phyloP scores from a whole-genome alignment of 108 stramenopile species.

The Cyclotella distinguenda region DNA sequence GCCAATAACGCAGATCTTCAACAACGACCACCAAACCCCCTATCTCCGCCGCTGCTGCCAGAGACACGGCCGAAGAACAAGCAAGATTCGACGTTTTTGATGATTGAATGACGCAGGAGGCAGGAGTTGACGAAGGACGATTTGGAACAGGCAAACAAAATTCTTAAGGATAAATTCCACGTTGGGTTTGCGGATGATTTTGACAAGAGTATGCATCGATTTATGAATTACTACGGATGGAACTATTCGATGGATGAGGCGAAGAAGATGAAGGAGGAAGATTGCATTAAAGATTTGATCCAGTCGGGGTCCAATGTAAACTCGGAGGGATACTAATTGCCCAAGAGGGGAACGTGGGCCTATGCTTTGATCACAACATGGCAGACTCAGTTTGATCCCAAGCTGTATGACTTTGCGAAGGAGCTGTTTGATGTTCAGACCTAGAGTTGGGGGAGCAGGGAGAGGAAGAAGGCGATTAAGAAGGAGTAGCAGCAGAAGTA shows the following conservation, averaged over 20 bases:
- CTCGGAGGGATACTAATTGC: conserved; percentile 48
- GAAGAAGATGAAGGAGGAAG: conserved; percentile 42
- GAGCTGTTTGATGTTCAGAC: conserved; percentile 51
- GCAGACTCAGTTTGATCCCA: conserved; percentile 57
- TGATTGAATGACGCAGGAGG: conserved; percentile 41
- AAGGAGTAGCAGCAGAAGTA: conserved; percentile 50
- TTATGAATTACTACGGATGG: conserved; percentile 55
- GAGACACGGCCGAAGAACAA: no score
- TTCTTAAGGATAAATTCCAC: conserved; percentile 50
- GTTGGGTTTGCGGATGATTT: conserved; percentile 53
- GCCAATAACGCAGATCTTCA: no score
- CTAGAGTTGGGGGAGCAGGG: conserved; percentile 47
- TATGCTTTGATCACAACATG: conserved; percentile 45
- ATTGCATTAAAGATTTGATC: conserved; percentile 39
- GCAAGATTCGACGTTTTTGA: conserved; percentile 53
- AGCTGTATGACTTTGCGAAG: conserved; percentile 53
- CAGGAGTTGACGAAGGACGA: conserved; percentile 52
- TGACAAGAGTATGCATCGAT: conserved; percentile 40
- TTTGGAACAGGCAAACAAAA: conserved; percentile 49
- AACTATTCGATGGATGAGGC: conserved; percentile 44
- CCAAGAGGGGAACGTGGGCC: conserved; percentile 45
- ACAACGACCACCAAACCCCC: no score
- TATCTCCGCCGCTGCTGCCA: no score
- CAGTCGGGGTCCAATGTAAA: conserved; percentile 32
- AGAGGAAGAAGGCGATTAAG: conserved; percentile 49